Base-by-base conservation (phyloP, 2,329 filamentous ascomycete genomes). In the Periconia macrospinosa region DNA sequence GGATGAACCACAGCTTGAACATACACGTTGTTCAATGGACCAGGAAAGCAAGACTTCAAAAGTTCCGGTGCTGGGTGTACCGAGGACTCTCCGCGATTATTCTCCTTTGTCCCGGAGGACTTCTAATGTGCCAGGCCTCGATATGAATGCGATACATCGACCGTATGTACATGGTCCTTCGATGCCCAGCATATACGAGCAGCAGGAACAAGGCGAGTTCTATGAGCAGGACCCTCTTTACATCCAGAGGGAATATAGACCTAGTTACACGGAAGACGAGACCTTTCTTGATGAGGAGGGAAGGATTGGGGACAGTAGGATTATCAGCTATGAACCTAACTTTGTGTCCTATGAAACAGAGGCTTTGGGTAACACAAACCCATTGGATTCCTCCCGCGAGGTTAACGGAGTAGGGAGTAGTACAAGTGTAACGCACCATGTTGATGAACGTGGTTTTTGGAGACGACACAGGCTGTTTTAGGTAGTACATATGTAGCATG, bases 381-480 rank as follows among this genome's bases (percentile, higher is more conserved):
- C 33, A n/a, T 10, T 13, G 6, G 15, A 37, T n/a, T 27, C 23
- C 23, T 8, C 23, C 3, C 23, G 48, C 23, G 47, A 45, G 14
- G 2, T 35, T 23, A 35, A 54, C 33, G 14, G 46, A 9, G 49
- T 44, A 47, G 11, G 33, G 10, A 44, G 51, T 10, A 23, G 15
- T 15, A 47, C 35, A 14, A 45, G 40, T 27, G 30, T 42, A 49
- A 30, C 45, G 17, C 45, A 43, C n/a, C 55, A 61, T 41, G 60
- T 58, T 37, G 54, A 61, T 2, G 62, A 61, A 11, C 46, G 56
- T 10, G 66, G 72, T 6, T 79, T 79, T 62, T 79, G 78, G 78
- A 73, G 71, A 59, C 76, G 76, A 13, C 71, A 79, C 57, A 75
- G 59, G 50, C 54, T 80, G 54, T 79, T 79, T 61, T 37, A 37